These are phyloP conservation scores for Pyrenochaeta sp. DNA, from an alignment of 2,329 filamentous ascomycete species.

Conservation along the genomic window DNA sequence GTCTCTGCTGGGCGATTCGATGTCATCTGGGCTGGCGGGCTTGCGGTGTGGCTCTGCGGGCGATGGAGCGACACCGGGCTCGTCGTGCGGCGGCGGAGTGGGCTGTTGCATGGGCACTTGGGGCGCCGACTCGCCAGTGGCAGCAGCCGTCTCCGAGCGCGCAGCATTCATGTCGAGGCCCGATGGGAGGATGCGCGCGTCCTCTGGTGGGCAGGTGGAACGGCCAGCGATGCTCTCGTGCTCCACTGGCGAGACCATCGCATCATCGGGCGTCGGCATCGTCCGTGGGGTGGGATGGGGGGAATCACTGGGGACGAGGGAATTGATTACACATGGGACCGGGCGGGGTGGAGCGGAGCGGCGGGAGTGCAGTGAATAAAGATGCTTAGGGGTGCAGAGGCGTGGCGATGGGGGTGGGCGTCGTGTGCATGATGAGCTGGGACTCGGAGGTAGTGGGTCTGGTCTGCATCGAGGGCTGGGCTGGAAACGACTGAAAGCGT, in stretches of 20 bases:
- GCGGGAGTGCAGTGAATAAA: no score
- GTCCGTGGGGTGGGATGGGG: conserved; percentile 36
- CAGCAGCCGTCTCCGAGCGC: conserved; percentile 19
- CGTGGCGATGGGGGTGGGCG: conserved; percentile 18
- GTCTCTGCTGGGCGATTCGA: conserved; percentile 45
- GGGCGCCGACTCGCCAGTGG: conserved; percentile 22
- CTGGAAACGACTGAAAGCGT: no score
- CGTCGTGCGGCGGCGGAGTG: conserved; percentile 44
- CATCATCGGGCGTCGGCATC: conserved; percentile 60
- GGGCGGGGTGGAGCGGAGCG: no score
- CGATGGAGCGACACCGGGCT: conserved; percentile 22
- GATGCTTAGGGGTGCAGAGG: conserved; percentile 9
- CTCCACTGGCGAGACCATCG: conserved; percentile 50
- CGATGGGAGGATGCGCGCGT: conserved; percentile 35
- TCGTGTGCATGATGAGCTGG: conserved; percentile 17
- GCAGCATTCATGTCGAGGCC: conserved; percentile 42
- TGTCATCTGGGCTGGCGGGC: conserved; percentile 36
- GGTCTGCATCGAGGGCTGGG: conserved; percentile 25
- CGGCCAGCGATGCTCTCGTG: conserved; percentile 54
- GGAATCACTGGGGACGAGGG: conserved; percentile 29
- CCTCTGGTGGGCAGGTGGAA: conserved; percentile 60
- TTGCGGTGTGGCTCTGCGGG: conserved; percentile 36
- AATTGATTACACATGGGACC: conserved; percentile 28
- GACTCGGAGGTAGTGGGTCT: conserved; percentile 21
- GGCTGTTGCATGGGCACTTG: conserved; percentile 41